Evolutionary conservation across 345 rosid species (phyloP).

Genomic region (Dipteronia dyeriana): DNA sequence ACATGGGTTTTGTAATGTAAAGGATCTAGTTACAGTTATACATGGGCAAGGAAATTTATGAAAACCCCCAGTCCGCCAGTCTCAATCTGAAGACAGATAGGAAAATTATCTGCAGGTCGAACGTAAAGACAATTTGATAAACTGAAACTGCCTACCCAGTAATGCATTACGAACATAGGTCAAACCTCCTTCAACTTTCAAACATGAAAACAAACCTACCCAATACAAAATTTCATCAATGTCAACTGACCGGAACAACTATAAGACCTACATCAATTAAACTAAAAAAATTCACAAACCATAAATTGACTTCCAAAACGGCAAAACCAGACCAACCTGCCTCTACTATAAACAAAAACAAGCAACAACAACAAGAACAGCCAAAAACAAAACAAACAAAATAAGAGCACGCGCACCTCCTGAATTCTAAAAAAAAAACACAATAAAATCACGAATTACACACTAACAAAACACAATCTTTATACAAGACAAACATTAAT

Average conservation of each 20-base stretch:
- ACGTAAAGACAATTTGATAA: background rate
- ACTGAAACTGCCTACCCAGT: background rate
- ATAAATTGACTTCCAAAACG: slow-evolving; percentile 44
- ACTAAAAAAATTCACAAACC: slow-evolving; percentile 35
- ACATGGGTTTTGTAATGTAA: background rate
- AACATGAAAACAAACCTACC: background rate
- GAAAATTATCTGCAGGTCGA: background rate
- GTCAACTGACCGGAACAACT: slow-evolving; percentile 1
- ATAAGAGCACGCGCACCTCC: background rate
- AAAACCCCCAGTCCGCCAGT: background rate
- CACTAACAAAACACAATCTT: background rate
- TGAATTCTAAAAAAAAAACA: background rate
- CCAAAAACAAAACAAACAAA: background rate
- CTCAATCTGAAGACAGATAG: background rate
- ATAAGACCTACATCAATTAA: background rate
- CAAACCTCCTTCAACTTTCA: background rate
- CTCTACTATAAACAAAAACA: slow-evolving; percentile 19
- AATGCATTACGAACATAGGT: background rate
- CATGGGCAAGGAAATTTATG: too few species aligned
- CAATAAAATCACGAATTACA: background rate
- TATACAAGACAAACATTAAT: background rate
- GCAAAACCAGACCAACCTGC: slow-evolving; percentile 41
- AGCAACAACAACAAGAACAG: background rate
- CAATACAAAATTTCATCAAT: background rate
- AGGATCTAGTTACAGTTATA: background rate